Evolutionary conservation across 2,329 filamentous ascomycete species (phyloP).

Genomic region (Bipolaris zeicola): DNA sequence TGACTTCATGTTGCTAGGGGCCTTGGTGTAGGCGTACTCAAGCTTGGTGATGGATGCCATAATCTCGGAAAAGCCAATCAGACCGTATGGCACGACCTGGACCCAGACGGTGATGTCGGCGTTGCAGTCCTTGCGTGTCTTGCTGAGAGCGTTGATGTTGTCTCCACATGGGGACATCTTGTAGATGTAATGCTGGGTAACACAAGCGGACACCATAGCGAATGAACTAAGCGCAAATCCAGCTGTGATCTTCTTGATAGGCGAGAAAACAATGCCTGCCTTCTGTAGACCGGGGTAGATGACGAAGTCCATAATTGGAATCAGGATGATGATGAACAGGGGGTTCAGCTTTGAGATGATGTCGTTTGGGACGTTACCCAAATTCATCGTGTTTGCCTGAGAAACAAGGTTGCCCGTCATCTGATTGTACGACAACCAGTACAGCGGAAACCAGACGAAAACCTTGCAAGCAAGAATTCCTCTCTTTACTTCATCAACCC

Average conservation of each 20-base stretch:
- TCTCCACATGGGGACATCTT: constrained; percentile 36
- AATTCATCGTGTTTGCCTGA: constrained; percentile 70
- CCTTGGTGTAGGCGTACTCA: constrained; percentile 62
- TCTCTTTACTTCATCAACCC: constrained; percentile 76
- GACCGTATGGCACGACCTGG: constrained; percentile 59
- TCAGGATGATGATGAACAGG: constrained; percentile 73
- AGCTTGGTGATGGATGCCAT: constrained; percentile 72
- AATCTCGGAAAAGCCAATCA: constrained; percentile 65
- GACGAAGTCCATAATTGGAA: constrained; percentile 63
- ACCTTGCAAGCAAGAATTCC: constrained; percentile 54
- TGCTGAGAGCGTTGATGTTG: constrained; percentile 36
- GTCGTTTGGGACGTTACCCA: constrained; percentile 76
- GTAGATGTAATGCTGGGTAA: constrained; percentile 62
- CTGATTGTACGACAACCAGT: constrained; percentile 54
- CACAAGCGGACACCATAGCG: constrained; percentile 64
- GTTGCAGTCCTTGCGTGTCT: constrained; percentile 51
- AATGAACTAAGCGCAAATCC: constrained; percentile 70
- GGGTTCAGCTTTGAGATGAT: constrained; percentile 78
- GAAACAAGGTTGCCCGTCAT: constrained; percentile 71
- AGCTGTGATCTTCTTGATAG: constrained; percentile 75
- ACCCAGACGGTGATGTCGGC: constrained; percentile 60
- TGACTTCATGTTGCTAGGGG: constrained; percentile 65
- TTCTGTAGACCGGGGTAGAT: constrained; percentile 74
- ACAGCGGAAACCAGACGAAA: constrained; percentile 64
- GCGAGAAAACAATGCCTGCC: constrained; percentile 68